A percentile compares a stretch with the other conserved stretches of the same genome.
Conservation (phyloP, 2,329 filamentous ascomycete genomes). For the Whalleya microplaca region DNA sequence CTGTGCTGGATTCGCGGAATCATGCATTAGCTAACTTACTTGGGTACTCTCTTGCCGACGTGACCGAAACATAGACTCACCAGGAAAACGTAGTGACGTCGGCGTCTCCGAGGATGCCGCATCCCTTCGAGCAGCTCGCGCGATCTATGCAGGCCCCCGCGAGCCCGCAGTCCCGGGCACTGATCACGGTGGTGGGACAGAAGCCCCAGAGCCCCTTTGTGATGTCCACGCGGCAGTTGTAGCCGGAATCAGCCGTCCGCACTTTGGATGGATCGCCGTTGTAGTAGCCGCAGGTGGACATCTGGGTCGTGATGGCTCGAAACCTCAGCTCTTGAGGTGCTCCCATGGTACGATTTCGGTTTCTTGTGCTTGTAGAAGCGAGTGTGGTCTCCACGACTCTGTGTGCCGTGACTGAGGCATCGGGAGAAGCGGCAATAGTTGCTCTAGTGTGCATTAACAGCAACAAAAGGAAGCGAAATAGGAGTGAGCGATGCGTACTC, state of each 20-base stretch:
- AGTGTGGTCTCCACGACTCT: not conserved
- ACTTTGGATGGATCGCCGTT: conserved; percentile 35
- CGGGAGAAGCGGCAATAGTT: not conserved
- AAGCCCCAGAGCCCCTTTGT: conserved; percentile 43
- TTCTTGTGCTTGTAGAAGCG: not conserved
- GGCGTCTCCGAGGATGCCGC: conserved; percentile 31
- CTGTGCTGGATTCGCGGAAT: not conserved
- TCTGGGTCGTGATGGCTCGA: not conserved
- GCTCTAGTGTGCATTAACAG: not conserved
- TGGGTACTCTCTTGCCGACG: not conserved
- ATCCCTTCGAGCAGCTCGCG: conserved; percentile 38
- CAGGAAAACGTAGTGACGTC: conserved; percentile 42
- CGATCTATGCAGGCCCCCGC: conserved; percentile 42
- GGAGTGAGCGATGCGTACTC: not conserved
- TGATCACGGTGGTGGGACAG: conserved; percentile 41
- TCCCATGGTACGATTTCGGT: not conserved
- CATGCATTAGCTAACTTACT: not conserved
- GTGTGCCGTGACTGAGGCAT: not conserved
- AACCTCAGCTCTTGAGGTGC: not conserved
- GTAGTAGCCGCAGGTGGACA: conserved; percentile 36
- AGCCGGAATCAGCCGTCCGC: conserved; percentile 40
- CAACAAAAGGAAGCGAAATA: too few species aligned
- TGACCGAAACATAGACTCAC: conserved; percentile 27
- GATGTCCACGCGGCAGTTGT: conserved; percentile 42
- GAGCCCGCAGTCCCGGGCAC: conserved; percentile 43